Evolutionary conservation across 305 asterid genomes (phyloP), one percentile per base, ranked within the genome.

Genomic region (Rubia balearica): DNA sequence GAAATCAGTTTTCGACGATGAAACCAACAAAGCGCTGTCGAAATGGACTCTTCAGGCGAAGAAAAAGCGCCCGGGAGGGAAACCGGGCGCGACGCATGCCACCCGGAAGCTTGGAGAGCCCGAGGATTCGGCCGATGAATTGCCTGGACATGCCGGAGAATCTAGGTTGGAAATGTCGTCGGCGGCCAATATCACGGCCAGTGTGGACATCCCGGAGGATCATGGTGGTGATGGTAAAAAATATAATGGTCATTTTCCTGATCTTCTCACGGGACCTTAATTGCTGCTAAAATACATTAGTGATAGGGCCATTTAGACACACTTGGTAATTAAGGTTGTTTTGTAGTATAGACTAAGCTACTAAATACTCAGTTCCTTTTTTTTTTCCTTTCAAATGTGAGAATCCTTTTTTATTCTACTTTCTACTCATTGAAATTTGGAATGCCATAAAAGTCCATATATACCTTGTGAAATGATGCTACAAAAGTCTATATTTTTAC

Each of bases 1-100:
- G 78, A 84, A 78, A 81, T 84, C 91, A 65, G 85, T 88, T 11
- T 88, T 90, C 17, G 96, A 90, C 27, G 95, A 88, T 40, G 91
- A 90, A 85, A 90, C 96, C 0, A 80, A 85, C 0, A 90, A 86
- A 81, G 96, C 96, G 2, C 67, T 90, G 8, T 80, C 80, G 87
- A 86, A 80, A 30, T 90, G 96, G 96, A 90, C 88, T 48, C 82
- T 84, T 79, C 82, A 84, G 69, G 84, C 86, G 0, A 86, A 84
- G 86, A 84, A 86, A 78, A 87, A 85, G 62, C 70, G 70, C 22
- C 38, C 36, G 5, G 6, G 61, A 8, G 57, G 0, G 6, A 74
- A 59, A 43, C 22, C 49, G 49, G 70, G 21, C 8, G 7, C 68
- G 4, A 6, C 69, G 61, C 36, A 61, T 61, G 62, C 59, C 59